These are phyloP conservation scores for Pseudodiploospora longispora DNA, from an alignment of 2,329 filamentous ascomycete species.

Conservation along the genomic window DNA sequence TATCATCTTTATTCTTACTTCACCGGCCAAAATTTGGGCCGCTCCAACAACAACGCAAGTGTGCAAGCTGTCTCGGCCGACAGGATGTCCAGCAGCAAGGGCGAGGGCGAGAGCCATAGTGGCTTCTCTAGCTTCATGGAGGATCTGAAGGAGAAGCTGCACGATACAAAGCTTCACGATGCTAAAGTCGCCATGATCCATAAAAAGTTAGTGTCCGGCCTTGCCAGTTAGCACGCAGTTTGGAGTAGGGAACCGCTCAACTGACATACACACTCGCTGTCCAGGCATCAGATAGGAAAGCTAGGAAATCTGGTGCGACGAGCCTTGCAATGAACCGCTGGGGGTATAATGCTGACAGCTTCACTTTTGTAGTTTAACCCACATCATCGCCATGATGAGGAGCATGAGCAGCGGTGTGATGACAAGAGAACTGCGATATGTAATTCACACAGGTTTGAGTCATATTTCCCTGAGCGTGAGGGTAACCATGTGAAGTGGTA, in stretches of 20 bases:
- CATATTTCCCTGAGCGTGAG: slow-evolving; percentile 79
- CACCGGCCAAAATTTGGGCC: too few species aligned
- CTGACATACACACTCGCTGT: background rate
- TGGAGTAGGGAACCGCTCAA: background rate
- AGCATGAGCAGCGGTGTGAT: slow-evolving; percentile 79
- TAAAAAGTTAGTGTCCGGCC: slow-evolving; percentile 42
- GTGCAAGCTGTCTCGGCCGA: too few species aligned
- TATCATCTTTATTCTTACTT: too few species aligned
- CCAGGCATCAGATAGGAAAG: slow-evolving; percentile 51
- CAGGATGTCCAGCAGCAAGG: slow-evolving; percentile 3
- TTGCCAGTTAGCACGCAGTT: background rate
- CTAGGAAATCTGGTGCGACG: slow-evolving; percentile 49
- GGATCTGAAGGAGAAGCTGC: slow-evolving; percentile 48
- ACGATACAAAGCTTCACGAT: slow-evolving; percentile 46
- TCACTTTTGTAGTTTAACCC: slow-evolving; percentile 54
- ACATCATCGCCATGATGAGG: slow-evolving; percentile 89
- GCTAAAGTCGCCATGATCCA: slow-evolving; percentile 49
- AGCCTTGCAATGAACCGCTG: too few species aligned
- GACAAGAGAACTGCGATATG: slow-evolving; percentile 65
- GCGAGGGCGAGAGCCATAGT: slow-evolving; percentile 14
- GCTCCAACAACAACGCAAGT: too few species aligned
- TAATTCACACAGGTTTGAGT: slow-evolving; percentile 75
- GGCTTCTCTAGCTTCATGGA: slow-evolving; percentile 30
- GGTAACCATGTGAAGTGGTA: slow-evolving; percentile 94
- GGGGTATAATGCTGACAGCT: slow-evolving; percentile 2